Evolutionary conservation across 768 basidiomycete genomes (phyloP).

Genomic region (Udeniomyces megalosporus): DNA sequence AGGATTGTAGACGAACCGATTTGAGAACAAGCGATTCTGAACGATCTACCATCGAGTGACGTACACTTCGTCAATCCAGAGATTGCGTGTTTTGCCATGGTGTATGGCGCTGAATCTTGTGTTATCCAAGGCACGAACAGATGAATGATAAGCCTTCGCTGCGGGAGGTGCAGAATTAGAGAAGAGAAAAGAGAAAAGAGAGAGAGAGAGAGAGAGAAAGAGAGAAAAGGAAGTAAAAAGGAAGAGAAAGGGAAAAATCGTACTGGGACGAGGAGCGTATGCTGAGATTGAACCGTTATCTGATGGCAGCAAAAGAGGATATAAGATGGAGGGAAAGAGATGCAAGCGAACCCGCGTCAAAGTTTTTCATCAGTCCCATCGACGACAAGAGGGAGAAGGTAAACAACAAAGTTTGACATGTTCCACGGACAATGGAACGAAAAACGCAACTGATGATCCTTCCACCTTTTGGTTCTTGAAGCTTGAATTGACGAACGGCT

Average conservation of each 20-base stretch:
- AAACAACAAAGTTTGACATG: neutral
- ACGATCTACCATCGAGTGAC: slow-evolving; percentile 56
- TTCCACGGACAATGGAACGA: neutral
- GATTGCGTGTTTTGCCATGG: slow-evolving; percentile 65
- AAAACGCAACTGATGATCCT: slow-evolving; percentile 41
- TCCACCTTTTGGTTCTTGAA: slow-evolving; percentile 55
- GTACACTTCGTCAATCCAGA: slow-evolving; percentile 58
- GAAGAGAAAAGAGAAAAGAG: neutral
- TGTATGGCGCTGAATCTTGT: slow-evolving; percentile 44
- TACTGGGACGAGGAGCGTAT: slow-evolving; percentile 49
- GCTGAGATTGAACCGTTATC: slow-evolving; percentile 62
- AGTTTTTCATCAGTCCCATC: too few species aligned
- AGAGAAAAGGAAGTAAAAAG: neutral
- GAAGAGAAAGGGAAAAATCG: slow-evolving; percentile 18
- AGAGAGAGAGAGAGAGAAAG: neutral
- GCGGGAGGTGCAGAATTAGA: neutral
- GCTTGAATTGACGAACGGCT: slow-evolving; percentile 56
- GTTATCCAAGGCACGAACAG: too few species aligned
- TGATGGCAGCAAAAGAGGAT: neutral
- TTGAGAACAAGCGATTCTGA: slow-evolving; percentile 61
- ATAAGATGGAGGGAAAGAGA: too few species aligned
- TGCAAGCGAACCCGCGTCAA: too few species aligned
- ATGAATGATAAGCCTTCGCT: neutral
- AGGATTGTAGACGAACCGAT: slow-evolving; percentile 40
- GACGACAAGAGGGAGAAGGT: neutral